Evolutionary conservation across 768 basidiomycete species (phyloP).

Genomic region (Tremella yokohamensis): DNA sequence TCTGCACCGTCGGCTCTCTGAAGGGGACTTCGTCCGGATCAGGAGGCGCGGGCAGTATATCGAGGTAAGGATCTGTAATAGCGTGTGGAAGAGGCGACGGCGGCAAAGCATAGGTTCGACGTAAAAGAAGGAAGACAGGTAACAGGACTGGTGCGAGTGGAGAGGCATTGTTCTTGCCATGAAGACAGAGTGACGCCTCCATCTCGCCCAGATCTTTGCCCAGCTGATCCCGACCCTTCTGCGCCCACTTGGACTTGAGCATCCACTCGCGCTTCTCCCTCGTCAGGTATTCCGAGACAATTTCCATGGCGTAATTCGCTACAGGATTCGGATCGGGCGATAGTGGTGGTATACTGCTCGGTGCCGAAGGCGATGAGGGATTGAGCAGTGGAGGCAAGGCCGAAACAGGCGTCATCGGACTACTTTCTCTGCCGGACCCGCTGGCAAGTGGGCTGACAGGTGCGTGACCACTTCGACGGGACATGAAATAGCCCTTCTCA

Average conservation of each 20-base stretch:
- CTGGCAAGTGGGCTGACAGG: constrained; percentile 13
- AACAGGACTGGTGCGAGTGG: constrained; percentile 22
- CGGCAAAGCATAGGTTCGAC: constrained; percentile 35
- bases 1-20: constrained; percentile 42
- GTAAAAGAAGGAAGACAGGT: constrained; percentile 33
- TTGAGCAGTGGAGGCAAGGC: constrained; percentile 13
- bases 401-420: constrained; percentile 21
- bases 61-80: constrained; percentile 39
- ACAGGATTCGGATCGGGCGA: constrained; percentile 22
- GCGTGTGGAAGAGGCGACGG: constrained; percentile 21
- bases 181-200: constrained; percentile 36
- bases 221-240: constrained; percentile 43
- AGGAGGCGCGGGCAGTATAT: constrained; percentile 38
- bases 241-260: constrained; percentile 43
- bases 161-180: constrained; percentile 16
- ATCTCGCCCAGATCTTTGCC: constrained; percentile 48
- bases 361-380: constrained; percentile 2
- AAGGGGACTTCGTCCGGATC: constrained; percentile 40
- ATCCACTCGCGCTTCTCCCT: constrained; percentile 49
- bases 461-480: constrained; percentile 8
- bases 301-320: constrained; percentile 40
- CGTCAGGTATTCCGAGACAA: constrained; percentile 44
- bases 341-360: neutral
- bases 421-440: neutral
- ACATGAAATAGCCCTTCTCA: constrained; percentile 22